Evolutionary conservation across 2,329 filamentous ascomycete species (phyloP).

Genomic region (Cadophora sp.): DNA sequence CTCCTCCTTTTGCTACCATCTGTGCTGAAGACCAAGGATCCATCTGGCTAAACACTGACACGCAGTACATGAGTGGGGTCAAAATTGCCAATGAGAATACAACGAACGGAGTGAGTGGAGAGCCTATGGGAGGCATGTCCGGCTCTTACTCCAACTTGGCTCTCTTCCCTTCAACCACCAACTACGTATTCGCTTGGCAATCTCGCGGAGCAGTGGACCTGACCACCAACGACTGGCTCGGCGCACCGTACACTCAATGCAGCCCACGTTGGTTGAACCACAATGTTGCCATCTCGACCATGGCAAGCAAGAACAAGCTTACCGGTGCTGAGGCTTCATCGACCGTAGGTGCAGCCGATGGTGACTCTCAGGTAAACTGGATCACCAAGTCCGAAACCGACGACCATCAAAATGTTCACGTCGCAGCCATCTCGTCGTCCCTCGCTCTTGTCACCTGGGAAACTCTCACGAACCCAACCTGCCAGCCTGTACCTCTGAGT

Average conservation of each 20-base stretch:
- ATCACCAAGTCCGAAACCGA: slow-evolving; percentile 55
- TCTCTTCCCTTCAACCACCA: slow-evolving; percentile 56
- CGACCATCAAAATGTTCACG: slow-evolving; percentile 65
- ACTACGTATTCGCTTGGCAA: slow-evolving; percentile 68
- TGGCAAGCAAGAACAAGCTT: slow-evolving; percentile 64
- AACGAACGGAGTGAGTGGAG: slow-evolving; percentile 63
- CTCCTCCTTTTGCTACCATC: slow-evolving; percentile 62
- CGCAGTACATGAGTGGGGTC: slow-evolving; percentile 62
- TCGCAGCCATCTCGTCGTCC: slow-evolving; percentile 57
- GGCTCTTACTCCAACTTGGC: slow-evolving; percentile 65
- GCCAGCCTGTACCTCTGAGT: slow-evolving; percentile 63
- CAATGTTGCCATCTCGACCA: slow-evolving; percentile 63
- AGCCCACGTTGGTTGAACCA: slow-evolving; percentile 49
- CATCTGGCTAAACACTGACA: slow-evolving; percentile 69
- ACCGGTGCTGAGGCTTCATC: slow-evolving; percentile 60
- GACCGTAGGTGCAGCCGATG: slow-evolving; percentile 55
- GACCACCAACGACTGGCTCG: slow-evolving; percentile 63
- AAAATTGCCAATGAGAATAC: slow-evolving; percentile 69
- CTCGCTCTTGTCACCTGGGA: slow-evolving; percentile 66
- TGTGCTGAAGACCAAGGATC: slow-evolving; percentile 68
- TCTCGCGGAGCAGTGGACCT: slow-evolving; percentile 64
- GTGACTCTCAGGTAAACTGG: slow-evolving; percentile 67
- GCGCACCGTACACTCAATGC: slow-evolving; percentile 58
- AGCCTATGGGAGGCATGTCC: slow-evolving; percentile 66
- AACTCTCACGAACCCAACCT: slow-evolving; percentile 61